Base-by-base conservation (phyloP, 2,329 filamentous ascomycete species). In the Trichoderma sp. region DNA sequence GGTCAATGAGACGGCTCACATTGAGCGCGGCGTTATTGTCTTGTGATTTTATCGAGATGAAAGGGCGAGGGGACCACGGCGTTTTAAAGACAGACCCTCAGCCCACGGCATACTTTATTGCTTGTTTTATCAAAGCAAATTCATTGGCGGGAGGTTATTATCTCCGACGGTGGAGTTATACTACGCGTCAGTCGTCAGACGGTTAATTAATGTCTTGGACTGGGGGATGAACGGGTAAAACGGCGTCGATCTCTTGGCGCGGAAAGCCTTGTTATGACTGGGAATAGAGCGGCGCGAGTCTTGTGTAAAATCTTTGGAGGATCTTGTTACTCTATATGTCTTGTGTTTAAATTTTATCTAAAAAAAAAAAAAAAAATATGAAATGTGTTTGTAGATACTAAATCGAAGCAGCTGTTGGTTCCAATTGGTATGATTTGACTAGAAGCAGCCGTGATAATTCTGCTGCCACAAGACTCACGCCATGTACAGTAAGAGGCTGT, bases 21-120 rank as follows among this genome's bases (percentile, higher is more conserved):
- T 79, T n/a, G 71, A 76, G n/a, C 74, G 71, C 10, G 77, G 77
- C 35, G 75, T 78, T 10, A 52, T 76, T 42, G 66, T 76, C 6
- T 69, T 76, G 60, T 76, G 67, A 39, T 39, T 45, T 27, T 3
- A 59, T n/a, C 17, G 3, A 19, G 17, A 54, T 25, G 29, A 7
- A 61, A 25, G n/a, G 48, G 32, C 27, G 57, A 29, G 22, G 53
- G 48, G 42, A 57, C 29, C 58, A 52, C 29, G 61, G 52, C 61
- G 50, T 48, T 57, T 34, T 42, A 57, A 48, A 39, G 39, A 25
- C 37, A 57, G 45, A 22, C 52, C 50, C n/a, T 48, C 37, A 42
- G 61, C 61, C 61, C 12, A 34, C 52, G 8, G 15, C 22, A 17
- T 34, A 39, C 37, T 35, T 17, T 2, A 19, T 32, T n/a, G 27